Base-by-base conservation (phyloP, 768 basidiomycete genomes). In the Galerina marginata region DNA sequence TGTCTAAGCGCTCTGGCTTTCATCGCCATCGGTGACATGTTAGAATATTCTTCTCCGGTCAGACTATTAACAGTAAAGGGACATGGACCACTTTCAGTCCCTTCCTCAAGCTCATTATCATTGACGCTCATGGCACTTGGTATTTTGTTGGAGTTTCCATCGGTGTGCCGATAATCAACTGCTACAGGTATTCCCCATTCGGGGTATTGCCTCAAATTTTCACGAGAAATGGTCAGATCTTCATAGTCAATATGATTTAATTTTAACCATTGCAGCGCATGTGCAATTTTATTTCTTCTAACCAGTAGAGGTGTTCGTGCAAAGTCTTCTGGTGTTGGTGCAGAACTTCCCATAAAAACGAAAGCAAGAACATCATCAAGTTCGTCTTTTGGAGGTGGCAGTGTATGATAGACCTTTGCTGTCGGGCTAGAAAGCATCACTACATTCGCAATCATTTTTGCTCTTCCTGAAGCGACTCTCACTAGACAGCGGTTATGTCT, bases 51-150 rank as follows among this genome's bases (percentile, higher is more conserved):
- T 6, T 67, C 62, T 1, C 69, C 76, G 29, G 68, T 69, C 0
- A 79, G 10, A 10, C 75, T 71, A 68, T 79, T 72, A 5, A 80
- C 74, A 7, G 69, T 62, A 59, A 80, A 79, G 0, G 77, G 67
- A 64, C 78, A 79, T 0, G 56, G 38, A 3, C 77, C 77, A 2
- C 57, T 47, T 16, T 59, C 53, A 15, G 65, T 67, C n/a, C 75
- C 73, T 20, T 71, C 66, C 20, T 77, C 71, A 2, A 62, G 64
- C 4, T 69, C 67, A 16, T 38, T 55, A 50, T 76, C 71, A 62
- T 70, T 43, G 2, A 64, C 50, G 48, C 67, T 67, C 14, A 60
- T 61, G 15, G 61, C 55, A 12, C 6, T 60, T 25, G 39, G 63
- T 14, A 43, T 50, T 57, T 66, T 72, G 58, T 56, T 65, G 11